Conservation (phyloP, 768 basidiomycete species). For the Mycena capillaripes region DNA sequence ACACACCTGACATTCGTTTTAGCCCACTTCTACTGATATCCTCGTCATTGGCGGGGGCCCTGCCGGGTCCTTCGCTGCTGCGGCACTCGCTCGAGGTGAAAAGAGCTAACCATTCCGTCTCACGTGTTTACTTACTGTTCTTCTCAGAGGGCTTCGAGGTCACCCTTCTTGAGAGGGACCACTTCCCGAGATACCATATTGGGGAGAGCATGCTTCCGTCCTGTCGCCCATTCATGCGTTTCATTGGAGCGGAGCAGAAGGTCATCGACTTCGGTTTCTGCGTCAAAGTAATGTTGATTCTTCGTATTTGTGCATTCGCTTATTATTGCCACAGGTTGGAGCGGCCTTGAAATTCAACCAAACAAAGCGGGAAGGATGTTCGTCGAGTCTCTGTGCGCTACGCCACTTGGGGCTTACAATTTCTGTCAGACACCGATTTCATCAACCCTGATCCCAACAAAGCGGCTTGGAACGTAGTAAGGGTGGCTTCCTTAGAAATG, state of each 20-base stretch:
- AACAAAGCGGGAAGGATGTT: slow-evolving; percentile 53
- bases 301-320: neutral
- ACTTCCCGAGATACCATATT: slow-evolving; percentile 53
- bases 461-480: slow-evolving; percentile 73
- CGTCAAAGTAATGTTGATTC: slow-evolving; percentile 42
- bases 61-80: slow-evolving; percentile 45
- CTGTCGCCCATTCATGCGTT: slow-evolving; percentile 49
- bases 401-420: neutral
- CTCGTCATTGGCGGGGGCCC: slow-evolving; percentile 39
- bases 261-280: slow-evolving; percentile 49
- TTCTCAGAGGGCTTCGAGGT: slow-evolving; percentile 45
- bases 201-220: slow-evolving; percentile 57
- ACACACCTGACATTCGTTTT: no score
- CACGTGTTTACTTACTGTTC: neutral
- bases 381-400: slow-evolving; percentile 28
- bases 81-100: slow-evolving; percentile 32
- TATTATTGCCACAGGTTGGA: slow-evolving; percentile 45
- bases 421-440: slow-evolving; percentile 67
- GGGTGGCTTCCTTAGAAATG: slow-evolving; percentile 35
- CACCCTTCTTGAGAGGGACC: slow-evolving; percentile 43
- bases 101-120: neutral
- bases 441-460: slow-evolving; percentile 63
- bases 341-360: slow-evolving; percentile 58
- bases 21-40: neutral
- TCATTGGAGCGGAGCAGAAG: slow-evolving; percentile 54